Conservation (phyloP, 805 yeast species). For the Yarrowia hollandica region DNA sequence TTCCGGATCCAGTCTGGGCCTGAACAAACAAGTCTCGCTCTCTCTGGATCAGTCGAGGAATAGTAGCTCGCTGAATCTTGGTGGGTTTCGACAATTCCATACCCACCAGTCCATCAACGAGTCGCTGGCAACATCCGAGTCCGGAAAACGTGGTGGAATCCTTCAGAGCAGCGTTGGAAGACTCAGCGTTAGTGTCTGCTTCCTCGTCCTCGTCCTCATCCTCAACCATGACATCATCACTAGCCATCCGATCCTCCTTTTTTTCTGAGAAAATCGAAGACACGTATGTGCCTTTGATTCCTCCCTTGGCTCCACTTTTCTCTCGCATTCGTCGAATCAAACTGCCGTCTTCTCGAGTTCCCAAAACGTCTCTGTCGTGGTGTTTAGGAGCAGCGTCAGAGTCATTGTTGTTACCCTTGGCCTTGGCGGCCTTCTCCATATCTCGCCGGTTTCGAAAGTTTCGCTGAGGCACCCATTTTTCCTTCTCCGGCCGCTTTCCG, state of each 20-base stretch:
- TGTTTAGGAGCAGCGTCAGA: not conserved
- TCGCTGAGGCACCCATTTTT: slow-evolving; percentile 16
- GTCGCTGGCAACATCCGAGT: slow-evolving; percentile 59
- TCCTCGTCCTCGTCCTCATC: slow-evolving; percentile 43
- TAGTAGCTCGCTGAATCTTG: slow-evolving; percentile 75
- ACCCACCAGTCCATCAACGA: slow-evolving; percentile 58
- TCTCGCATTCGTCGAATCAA: slow-evolving; percentile 5
- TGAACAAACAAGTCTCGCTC: slow-evolving; percentile 77
- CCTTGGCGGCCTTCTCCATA: not conserved
- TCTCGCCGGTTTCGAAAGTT: not conserved
- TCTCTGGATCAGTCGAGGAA: slow-evolving; percentile 57
- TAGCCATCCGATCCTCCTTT: slow-evolving; percentile 48
- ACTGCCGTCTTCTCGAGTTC: slow-evolving; percentile 5
- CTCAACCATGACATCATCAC: slow-evolving; percentile 48
- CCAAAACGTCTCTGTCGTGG: slow-evolving; percentile 10
- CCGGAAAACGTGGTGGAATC: slow-evolving; percentile 71
- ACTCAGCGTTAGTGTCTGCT: not conserved
- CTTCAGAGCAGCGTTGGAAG: slow-evolving; percentile 85
- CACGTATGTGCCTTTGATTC: slow-evolving; percentile 32
- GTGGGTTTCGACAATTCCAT: slow-evolving; percentile 65
- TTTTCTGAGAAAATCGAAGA: slow-evolving; percentile 58
- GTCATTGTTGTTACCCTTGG: too few relatives aligned
- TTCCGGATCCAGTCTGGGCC: slow-evolving; percentile 99
- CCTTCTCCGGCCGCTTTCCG: not conserved
- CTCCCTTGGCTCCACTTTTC: slow-evolving; percentile 31